Conservation (phyloP, 805 yeast genomes). For the Tetrapisispora fleetii region DNA sequence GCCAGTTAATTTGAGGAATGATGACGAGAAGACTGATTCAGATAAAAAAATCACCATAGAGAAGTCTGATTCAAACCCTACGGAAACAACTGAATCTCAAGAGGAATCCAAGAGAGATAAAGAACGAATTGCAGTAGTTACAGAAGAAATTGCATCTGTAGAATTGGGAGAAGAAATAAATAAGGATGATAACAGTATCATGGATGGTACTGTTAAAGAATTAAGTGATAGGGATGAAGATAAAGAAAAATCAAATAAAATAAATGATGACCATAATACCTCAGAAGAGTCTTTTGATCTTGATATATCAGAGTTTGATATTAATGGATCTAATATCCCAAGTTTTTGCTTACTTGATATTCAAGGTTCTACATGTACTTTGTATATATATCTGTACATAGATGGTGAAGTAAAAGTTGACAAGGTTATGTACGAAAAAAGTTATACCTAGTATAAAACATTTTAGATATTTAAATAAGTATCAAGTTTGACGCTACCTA, state of each 20-base stretch:
- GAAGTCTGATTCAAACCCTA: neutral
- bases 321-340: slow-evolving; percentile 43
- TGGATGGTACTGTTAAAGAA: slow-evolving; percentile 1
- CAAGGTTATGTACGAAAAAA: slow-evolving; percentile 61
- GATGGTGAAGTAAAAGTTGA: slow-evolving; percentile 86
- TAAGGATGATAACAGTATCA: neutral
- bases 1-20: slow-evolving; percentile 32
- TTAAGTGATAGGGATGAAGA: slow-evolving; percentile 2
- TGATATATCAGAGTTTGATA: slow-evolving; percentile 15
- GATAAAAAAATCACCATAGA: neutral
- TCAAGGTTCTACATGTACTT: slow-evolving; percentile 66
- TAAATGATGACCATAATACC: slow-evolving; percentile 6
- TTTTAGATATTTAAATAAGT: neutral
- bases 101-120: too few species aligned
- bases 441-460: neutral
- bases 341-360: slow-evolving; percentile 84
- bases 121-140: too few species aligned
- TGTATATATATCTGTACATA: slow-evolving; percentile 74
- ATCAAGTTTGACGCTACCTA: neutral
- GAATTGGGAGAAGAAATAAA: slow-evolving; percentile 1
- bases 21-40: neutral
- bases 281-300: neutral
- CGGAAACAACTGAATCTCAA: neutral
- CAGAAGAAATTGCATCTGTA: too few species aligned
- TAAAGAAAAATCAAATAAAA: slow-evolving; percentile 12